Base-by-base conservation (phyloP, 1,139 yeast species). In the Debaryomycetaceae sp. region DNA sequence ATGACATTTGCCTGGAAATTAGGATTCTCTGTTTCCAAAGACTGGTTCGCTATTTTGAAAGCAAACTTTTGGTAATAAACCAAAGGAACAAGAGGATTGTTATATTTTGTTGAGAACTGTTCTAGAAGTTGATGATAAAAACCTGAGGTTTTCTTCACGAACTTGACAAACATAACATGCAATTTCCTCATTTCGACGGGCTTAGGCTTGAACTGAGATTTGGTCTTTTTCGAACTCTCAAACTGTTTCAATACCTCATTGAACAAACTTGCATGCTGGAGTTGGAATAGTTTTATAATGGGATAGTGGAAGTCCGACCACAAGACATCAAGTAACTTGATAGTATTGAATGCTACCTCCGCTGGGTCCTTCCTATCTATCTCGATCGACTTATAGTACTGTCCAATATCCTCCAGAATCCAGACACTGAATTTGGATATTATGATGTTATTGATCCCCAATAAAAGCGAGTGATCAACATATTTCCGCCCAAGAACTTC, bases 301-400 rank as follows among this genome's bases (percentile, higher is more conserved):
- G 87, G 87, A 49, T 81, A 80, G 50, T 81, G 84, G 50, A 83
- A 73, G 13, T 78, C 77, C 18, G 67, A 54, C 89, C 89, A 83
- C 16, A 80, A 55, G 5, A 57, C 49, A 36, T 79, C 83, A 17
- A 82, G 58, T 17, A 53, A 58, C 16, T 55, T 54, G 22, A 65
- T 59, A 28, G 73, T 67, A 57, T 50, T 51, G 44, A 69, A 68
- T 7, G 56, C 59, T 1, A 49, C 37, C 6, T 54, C 61, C 7
- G 47, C 45, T n/a, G 43, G 40, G 7, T 36, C 37, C 11, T 38
- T 40, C 28, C 38, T 36, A n/a, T 40, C 22, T 8, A 36, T 31
- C 29, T 47, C 51, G 17, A 45, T 24, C 6, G 43, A 36, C 9
- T 43, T 39, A 36, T 48, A 52, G 45, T 67, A 69, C 5, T 45